Base-by-base conservation (phyloP, 768 basidiomycete genomes). In the Boletus huronensis region DNA sequence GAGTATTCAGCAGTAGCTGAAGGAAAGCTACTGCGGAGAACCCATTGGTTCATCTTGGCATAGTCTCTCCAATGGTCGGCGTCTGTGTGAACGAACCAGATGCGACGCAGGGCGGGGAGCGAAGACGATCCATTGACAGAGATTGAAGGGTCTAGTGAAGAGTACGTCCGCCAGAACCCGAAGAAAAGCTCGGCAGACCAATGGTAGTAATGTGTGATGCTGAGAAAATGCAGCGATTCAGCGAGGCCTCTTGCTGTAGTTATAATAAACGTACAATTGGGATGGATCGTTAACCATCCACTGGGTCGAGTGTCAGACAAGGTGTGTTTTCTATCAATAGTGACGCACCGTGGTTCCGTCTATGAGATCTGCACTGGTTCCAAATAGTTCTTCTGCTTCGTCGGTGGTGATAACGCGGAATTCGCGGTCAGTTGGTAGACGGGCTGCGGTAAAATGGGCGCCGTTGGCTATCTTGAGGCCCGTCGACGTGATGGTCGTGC, bases 191-290 rank as follows among this genome's bases (percentile, higher is more conserved):
- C 94, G 5, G 94, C 93, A 31, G 88, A 83, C 83, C 90, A 94
- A 64, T 98, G 93, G 68, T 93, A 96, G 68, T 95, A 96, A 70
- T 96, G 93, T 1, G 88, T 89, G 52, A 96, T 80, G 72, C 90
- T 92, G 44, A 26, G 9, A 34, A 49, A 46, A 51, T 5, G 14
- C 1, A 28, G 0, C 9, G 3, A 45, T 4, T 60, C n/a, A 57
- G 36, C 10, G 14, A 41, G 13, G 40, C 11, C 2, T 8, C 6
- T 16, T 13, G 10, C 26, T 7, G 29, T 28, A 17, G 34, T 35
- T n/a, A 13, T 21, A 23, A 23, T n/a, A 2, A 13, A 75, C 84
- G 54, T 66, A 90, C 88, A 84, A 97, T 77, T 97, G 93, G 17
- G 82, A 80, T 5, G 88, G 84, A 57, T 96, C 94, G 64, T 94